Evolutionary conservation across 2,329 filamentous ascomycete genomes (phyloP).

Genomic region (Penicillium rolfsii): DNA sequence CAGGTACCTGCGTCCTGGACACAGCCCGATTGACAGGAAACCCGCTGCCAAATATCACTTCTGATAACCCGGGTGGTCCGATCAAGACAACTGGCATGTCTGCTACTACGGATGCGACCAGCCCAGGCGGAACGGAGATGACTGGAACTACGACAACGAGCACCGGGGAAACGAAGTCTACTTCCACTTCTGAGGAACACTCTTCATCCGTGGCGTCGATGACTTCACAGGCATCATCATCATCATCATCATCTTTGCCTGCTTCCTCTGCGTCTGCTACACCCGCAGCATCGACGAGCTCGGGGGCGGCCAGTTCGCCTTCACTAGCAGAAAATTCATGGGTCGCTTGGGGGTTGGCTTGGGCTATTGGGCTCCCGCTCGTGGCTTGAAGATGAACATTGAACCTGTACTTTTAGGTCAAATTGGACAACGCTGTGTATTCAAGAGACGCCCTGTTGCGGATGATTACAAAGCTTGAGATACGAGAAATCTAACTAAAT

Average conservation of each 20-base stretch:
- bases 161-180: neutral
- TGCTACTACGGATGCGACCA: neutral
- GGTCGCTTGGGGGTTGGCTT: neutral
- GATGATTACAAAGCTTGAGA: neutral
- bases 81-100: constrained; percentile 10
- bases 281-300: neutral
- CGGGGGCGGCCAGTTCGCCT: neutral
- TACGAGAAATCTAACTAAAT: neutral
- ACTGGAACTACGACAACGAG: neutral
- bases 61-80: constrained; percentile 1
- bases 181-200: neutral
- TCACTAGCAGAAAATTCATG: neutral
- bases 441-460: neutral
- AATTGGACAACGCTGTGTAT: neutral
- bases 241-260: neutral
- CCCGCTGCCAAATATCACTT: neutral
- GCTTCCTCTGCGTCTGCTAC: neutral
- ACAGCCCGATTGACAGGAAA: neutral
- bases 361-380: neutral
- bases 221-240: neutral
- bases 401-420: too few species aligned
- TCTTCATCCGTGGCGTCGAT: neutral
- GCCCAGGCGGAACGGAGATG: neutral
- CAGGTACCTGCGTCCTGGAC: constrained; percentile 1
- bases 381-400: neutral